A percentile compares a stretch with the other conserved stretches of the same genome.
Conservation (phyloP, 1,139 yeast genomes). For the Debaryomyces fabryi region DNA sequence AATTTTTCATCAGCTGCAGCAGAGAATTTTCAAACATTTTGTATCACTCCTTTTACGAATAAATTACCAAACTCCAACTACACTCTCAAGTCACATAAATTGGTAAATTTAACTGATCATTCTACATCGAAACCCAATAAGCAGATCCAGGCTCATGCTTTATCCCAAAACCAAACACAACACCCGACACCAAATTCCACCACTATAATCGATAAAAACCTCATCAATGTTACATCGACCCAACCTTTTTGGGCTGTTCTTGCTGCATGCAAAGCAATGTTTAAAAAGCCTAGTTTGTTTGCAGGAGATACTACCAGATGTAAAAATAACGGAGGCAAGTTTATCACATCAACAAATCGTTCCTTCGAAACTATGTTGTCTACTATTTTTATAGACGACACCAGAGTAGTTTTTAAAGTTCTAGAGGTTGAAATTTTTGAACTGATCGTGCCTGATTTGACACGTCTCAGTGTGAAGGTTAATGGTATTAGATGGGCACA, state of each 20-base stretch:
- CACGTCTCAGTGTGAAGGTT: constrained; percentile 50
- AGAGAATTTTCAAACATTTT: constrained; percentile 59
- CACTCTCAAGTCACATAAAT: constrained; percentile 6
- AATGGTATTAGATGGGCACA: constrained; percentile 64
- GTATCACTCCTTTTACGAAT: constrained; percentile 43
- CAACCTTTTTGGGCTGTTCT: constrained; percentile 73
- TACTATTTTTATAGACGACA: constrained; percentile 33
- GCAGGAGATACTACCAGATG: constrained; percentile 52
- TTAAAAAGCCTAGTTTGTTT: constrained; percentile 50
- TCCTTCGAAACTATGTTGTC: constrained; percentile 23
- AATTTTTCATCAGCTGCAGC: constrained; percentile 41
- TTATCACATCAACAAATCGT: constrained; percentile 11
- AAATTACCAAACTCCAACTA: constrained; percentile 15
- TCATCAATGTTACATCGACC: constrained; percentile 32
- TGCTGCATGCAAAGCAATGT: constrained; percentile 62
- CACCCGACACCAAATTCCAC: constrained; percentile 26
- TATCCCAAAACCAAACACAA: constrained; percentile 16
- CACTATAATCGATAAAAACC: constrained; percentile 22
- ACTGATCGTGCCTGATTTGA: constrained; percentile 22
- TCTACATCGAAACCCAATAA: constrained; percentile 13
- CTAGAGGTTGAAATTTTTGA: constrained; percentile 25
- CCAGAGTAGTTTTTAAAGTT: constrained; percentile 45
- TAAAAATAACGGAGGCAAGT: constrained; percentile 24
- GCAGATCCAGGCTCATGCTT: constrained; percentile 20
- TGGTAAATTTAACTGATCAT: constrained; percentile 1